A percentile compares a stretch with the other conserved stretches of the same genome.
These are phyloP conservation scores for Jamesozyma piceae DNA, from an alignment of 805 yeast genomes.

Conservation along the genomic window DNA sequence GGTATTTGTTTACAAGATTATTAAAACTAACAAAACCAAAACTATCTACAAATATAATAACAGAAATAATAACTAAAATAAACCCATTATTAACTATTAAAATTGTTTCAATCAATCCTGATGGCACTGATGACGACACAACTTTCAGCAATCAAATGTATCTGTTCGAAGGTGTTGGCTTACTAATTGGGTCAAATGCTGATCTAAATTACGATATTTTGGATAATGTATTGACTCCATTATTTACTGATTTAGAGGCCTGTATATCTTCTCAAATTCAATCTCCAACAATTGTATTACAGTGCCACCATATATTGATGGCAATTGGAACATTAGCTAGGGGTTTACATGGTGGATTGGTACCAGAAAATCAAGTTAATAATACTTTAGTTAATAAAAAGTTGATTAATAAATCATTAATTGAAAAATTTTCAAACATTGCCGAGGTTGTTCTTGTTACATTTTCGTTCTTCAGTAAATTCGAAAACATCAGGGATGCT, in stretches of 20 bases:
- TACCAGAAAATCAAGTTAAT: conserved; percentile 32
- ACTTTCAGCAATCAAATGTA: conserved; percentile 71
- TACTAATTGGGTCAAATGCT: conserved; percentile 50
- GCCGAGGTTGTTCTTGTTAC: conserved; percentile 80
- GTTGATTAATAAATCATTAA: conserved; percentile 23
- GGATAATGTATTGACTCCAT: conserved; percentile 63
- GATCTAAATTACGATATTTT: conserved; percentile 36
- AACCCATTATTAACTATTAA: conserved; percentile 53
- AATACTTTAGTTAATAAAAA: conserved; percentile 29
- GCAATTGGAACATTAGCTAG: conserved; percentile 85
- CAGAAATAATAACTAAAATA: conserved; percentile 52
- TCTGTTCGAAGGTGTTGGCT: conserved; percentile 78
- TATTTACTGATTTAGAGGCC: conserved; percentile 60
- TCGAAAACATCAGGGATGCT: conserved; percentile 71
- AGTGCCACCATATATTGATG: conserved; percentile 78
- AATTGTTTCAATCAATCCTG: conserved; percentile 20
- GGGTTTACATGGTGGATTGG: conserved; percentile 56
- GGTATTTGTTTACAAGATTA: conserved; percentile 84
- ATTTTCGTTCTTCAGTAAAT: conserved; percentile 59
- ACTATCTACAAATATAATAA: conserved; percentile 41
- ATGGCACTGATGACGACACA: conserved; percentile 43
- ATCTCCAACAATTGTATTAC: conserved; percentile 44
- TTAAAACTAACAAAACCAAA: conserved; percentile 66
- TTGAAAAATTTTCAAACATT: conserved; percentile 51
- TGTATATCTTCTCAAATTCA: conserved; percentile 43